These are phyloP conservation scores for Crithidia mellificae DNA, from an alignment of 208 protist genomes.

Conservation along the genomic window DNA sequence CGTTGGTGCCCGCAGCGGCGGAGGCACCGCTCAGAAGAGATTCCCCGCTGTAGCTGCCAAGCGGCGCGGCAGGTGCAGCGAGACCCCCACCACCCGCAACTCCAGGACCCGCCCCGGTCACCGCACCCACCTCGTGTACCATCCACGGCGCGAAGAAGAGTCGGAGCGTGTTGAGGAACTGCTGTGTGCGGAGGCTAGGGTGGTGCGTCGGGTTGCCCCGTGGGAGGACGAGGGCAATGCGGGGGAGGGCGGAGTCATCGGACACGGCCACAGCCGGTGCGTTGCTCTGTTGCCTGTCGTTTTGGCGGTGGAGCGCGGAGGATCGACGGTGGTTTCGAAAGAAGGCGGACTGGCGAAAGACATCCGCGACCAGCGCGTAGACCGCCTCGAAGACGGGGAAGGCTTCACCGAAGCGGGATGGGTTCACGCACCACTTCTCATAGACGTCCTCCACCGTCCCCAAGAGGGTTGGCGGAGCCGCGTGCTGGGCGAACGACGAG, in stretches of 20 bases:
- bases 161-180: constrained; percentile 46
- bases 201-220: constrained; percentile 44
- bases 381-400: constrained; percentile 67
- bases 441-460: constrained; percentile 39
- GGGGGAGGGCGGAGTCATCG: constrained; percentile 22
- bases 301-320: too few relatives aligned
- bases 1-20: neutral
- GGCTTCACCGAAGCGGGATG: constrained; percentile 46
- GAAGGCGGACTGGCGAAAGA: constrained; percentile 22
- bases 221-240: constrained; percentile 54
- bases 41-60: too few relatives aligned
- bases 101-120: constrained; percentile 8
- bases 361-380: constrained; percentile 52
- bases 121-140: constrained; percentile 38
- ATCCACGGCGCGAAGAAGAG: constrained; percentile 58
- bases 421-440: constrained; percentile 43
- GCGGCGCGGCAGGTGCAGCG: too few relatives aligned
- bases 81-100: too few relatives aligned
- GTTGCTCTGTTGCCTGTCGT: too few relatives aligned
- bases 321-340: too few relatives aligned
- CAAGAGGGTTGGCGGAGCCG: constrained; percentile 5
- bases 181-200: constrained; percentile 34
- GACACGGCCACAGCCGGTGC: neutral
- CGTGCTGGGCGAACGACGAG: neutral
- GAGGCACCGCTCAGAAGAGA: neutral